A percentile compares a stretch with the other conserved stretches of the same genome.
phyloP scores from a whole-genome alignment of 23 red algal species.

The Chondrus crispus region DNA sequence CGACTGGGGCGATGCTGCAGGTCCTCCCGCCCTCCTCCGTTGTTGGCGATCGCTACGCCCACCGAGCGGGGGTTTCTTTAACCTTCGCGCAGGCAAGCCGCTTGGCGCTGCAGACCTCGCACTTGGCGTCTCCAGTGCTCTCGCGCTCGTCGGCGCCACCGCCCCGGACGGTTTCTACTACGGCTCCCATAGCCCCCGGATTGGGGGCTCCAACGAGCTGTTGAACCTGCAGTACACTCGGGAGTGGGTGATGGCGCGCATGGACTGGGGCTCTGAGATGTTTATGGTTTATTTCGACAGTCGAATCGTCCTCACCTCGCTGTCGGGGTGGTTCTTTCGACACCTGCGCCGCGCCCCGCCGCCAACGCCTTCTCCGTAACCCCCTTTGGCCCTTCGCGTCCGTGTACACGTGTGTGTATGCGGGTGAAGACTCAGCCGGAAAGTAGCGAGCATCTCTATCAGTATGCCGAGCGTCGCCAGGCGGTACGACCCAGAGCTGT shows the following conservation, averaged over 20 bases:
- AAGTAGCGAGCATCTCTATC: neutral
- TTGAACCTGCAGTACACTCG: neutral
- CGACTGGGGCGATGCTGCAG: neutral
- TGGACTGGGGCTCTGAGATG: neutral
- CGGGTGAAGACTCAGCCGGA: neutral
- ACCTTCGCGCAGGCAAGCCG: neutral
- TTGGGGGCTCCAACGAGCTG: neutral
- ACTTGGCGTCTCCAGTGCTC: too few relatives aligned
- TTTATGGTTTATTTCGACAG: neutral
- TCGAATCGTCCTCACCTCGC: neutral
- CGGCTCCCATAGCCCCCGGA: neutral
- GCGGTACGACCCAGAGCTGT: too few relatives aligned
- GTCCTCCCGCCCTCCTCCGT: neutral
- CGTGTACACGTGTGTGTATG: neutral
- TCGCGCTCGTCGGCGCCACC: neutral
- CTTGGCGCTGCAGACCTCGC: neutral
- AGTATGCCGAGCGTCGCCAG: too few relatives aligned
- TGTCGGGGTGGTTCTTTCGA: neutral
- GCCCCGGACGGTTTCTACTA: neutral
- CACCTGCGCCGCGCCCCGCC: neutral
- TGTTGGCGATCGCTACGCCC: neutral
- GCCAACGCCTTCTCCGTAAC: neutral
- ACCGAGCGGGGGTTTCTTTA: neutral
- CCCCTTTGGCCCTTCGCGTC: neutral
- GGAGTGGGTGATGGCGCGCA: neutral